Percentiles rank a stretch among this genome's conserved stretches.
Evolutionary conservation across 371 early-diverging fungal genomes (phyloP).

Genomic region (Mucor piriformis): DNA sequence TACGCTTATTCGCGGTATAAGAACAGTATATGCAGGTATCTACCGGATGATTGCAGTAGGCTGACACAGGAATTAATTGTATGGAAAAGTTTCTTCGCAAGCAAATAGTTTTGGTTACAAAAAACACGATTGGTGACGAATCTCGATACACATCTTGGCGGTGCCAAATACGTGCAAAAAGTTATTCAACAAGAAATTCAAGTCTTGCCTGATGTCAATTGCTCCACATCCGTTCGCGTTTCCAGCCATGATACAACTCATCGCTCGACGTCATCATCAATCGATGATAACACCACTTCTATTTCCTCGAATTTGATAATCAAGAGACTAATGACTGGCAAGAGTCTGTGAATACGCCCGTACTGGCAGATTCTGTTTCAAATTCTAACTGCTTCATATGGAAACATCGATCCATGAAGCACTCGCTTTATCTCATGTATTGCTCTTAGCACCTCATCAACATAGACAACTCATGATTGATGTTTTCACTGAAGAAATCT

Average conservation of each 20-base stretch:
- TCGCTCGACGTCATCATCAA: constrained; percentile 22
- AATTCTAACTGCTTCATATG: constrained; percentile 20
- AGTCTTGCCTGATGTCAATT: constrained; percentile 20
- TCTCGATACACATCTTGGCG: constrained; percentile 20
- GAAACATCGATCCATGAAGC: constrained; percentile 25
- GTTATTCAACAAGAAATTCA: constrained; percentile 21
- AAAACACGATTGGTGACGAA: constrained; percentile 20
- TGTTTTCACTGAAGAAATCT: constrained; percentile 24
- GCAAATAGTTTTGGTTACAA: constrained; percentile 19
- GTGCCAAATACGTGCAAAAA: constrained; percentile 23
- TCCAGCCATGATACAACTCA: constrained; percentile 18
- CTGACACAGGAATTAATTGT: constrained; percentile 16
- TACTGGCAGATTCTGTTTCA: constrained; percentile 19
- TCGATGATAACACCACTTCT: constrained; percentile 17
- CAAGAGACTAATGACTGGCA: constrained; percentile 21
- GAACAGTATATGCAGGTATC: constrained; percentile 13
- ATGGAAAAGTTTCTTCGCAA: constrained; percentile 22
- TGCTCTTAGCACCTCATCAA: constrained; percentile 25
- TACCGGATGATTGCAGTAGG: constrained; percentile 13
- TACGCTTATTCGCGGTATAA: constrained; percentile 21
- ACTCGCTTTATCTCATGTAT: constrained; percentile 21
- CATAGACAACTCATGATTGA: constrained; percentile 21
- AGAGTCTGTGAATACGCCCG: constrained; percentile 20
- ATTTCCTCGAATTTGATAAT: constrained; percentile 23
- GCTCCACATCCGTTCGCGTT: constrained; percentile 20